Evolutionary conservation across 2,329 filamentous ascomycete species (phyloP).

Genomic region (Aspergillus eucalypticola): DNA sequence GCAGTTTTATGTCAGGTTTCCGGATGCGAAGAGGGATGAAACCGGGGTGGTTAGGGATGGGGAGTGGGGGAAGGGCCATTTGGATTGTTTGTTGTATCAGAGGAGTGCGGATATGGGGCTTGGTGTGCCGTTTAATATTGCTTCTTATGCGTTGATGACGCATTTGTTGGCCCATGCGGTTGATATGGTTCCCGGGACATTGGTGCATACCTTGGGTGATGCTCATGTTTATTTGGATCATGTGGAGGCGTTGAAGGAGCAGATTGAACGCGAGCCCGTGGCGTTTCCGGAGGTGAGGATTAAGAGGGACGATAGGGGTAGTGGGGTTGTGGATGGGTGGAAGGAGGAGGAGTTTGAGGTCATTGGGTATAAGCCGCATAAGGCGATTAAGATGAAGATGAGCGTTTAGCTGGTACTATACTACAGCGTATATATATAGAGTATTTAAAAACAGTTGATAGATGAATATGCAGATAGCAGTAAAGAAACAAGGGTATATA

Average conservation of each 20-base stretch:
- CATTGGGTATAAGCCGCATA: slow-evolving; percentile 85
- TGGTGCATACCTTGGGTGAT: slow-evolving; percentile 96
- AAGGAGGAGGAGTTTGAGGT: slow-evolving; percentile 83
- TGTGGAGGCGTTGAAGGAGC: slow-evolving; percentile 78
- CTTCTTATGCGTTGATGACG: slow-evolving; percentile 86
- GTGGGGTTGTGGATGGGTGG: slow-evolving; percentile 93
- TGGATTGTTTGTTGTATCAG: slow-evolving; percentile 91
- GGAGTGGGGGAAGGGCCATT: slow-evolving; percentile 58
- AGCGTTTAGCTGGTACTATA: slow-evolving; percentile 62
- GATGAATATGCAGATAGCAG: slow-evolving; percentile 1
- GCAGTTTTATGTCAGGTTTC: slow-evolving; percentile 88
- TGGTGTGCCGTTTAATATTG: slow-evolving; percentile 97
- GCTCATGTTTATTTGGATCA: slow-evolving; percentile 97
- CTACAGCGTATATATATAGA: not conserved
- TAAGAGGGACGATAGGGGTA: slow-evolving; percentile 64
- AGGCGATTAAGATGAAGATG: slow-evolving; percentile 98
- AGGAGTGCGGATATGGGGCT: slow-evolving; percentile 95
- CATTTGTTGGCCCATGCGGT: slow-evolving; percentile 92
- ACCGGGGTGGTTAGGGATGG: slow-evolving; percentile 25
- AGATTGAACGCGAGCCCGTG: slow-evolving; percentile 76
- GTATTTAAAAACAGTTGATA: slow-evolving; percentile 5
- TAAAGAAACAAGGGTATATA: slow-evolving; percentile 3
- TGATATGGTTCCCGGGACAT: slow-evolving; percentile 77
- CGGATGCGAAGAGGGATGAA: slow-evolving; percentile 37
- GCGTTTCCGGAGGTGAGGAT: slow-evolving; percentile 81